Evolutionary conservation across 352 stramenopile genomes (phyloP), one percentile per base, ranked within the genome.

Genomic region (Vaucheria bursata): DNA sequence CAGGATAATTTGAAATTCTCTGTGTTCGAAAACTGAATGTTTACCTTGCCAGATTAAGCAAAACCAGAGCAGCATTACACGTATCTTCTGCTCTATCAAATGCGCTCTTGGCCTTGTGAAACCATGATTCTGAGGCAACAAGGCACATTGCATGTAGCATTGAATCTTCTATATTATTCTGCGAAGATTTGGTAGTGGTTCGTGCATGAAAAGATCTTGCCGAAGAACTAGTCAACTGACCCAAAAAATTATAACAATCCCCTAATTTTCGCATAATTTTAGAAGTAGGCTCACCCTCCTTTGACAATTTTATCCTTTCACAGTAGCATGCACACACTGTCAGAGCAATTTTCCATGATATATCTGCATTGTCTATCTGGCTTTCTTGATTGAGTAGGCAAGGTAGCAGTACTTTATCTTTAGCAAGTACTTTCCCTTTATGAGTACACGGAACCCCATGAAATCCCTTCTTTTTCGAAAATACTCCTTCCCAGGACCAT

Each of bases 21-120:
- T n/a, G n/a, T n/a, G n/a, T n/a, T n/a, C n/a, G n/a, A n/a, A n/a
- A n/a, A n/a, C n/a, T n/a, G n/a, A n/a, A n/a, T n/a, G n/a, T n/a
- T n/a, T 25, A 59, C 45, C 45, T 59, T 29, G 76, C 76, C 2
- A 81, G 35, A 71, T 81, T 81, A 40, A 72, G 75, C 70, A 81
- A 53, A 45, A 81, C 31, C 45, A 81, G 71, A n/a, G 76, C 76
- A 3, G 52, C 64, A 32, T 81, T 81, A 12, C 66, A 73, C 0
- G 69, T 12, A 40, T 81, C 71, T 33, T 74, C 67, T n/a, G 75
- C 75, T 0, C 34, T 71, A 29, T 40, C 25, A 67, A 80, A 81
- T 12, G 73, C 73, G 1, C 33, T 49, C 40, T 70, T 31, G 39
- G 68, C 75, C n/a, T 40, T 37, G 34, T 29, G 29, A 66, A 81